phyloP scores from a whole-genome alignment of 257 asterid species.

The Ballota nigra region DNA sequence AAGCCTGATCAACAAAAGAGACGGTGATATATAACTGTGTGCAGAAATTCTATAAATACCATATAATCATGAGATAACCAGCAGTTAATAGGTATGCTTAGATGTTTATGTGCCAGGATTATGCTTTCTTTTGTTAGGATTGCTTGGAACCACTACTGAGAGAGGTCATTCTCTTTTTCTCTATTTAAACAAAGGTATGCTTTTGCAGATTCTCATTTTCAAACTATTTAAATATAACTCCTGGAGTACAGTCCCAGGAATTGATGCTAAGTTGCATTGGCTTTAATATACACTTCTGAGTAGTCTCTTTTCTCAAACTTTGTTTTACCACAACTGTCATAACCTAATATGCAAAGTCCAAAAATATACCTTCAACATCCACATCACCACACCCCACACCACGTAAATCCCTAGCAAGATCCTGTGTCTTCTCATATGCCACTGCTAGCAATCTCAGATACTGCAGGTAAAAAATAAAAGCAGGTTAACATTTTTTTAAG shows the following conservation, averaged over 20 bases:
- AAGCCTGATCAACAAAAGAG: constrained; percentile 60
- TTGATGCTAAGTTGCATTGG: not conserved
- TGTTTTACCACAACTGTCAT: not conserved
- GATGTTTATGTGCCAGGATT: not conserved
- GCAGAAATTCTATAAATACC: constrained; percentile 1
- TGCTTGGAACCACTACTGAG: not conserved
- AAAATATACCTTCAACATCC: constrained; percentile 82
- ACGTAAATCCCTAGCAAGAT: constrained; percentile 81
- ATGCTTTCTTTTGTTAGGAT: constrained; percentile 1
- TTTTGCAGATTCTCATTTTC: not conserved
- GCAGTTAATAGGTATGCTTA: constrained; percentile 7
- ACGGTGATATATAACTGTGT: not conserved
- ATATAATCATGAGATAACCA: constrained; percentile 8
- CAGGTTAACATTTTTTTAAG: constrained; percentile 22
- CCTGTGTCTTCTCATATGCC: constrained; percentile 93
- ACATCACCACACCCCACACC: constrained; percentile 96
- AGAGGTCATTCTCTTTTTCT: not conserved
- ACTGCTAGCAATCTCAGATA: constrained; percentile 94
- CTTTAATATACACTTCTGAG: not conserved
- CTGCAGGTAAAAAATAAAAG: constrained; percentile 40
- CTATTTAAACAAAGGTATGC: not conserved
- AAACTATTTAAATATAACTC: constrained; percentile 3
- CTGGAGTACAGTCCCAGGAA: not conserved
- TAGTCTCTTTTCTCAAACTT: not conserved
- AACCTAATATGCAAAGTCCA: not conserved